A percentile compares a stretch with the other conserved stretches of the same genome.
phyloP scores from a whole-genome alignment of 1,284 basidiomycete genomes.

The Sutorius eximius region DNA sequence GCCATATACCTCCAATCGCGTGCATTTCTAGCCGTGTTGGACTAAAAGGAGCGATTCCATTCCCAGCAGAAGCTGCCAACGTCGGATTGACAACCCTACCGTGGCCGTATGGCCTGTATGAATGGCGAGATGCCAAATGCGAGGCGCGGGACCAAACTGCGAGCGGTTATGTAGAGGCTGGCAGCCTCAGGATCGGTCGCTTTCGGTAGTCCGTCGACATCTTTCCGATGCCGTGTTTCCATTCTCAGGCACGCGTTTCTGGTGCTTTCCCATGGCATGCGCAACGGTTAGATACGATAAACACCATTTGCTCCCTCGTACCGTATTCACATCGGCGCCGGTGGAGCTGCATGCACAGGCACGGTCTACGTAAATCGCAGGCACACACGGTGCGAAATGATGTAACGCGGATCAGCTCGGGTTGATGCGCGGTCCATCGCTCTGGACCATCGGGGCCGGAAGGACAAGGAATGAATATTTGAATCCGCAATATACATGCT shows the following conservation, averaged over 20 bases:
- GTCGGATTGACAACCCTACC: not conserved
- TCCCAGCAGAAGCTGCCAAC: not conserved
- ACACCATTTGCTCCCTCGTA: not conserved
- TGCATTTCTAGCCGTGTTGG: not conserved
- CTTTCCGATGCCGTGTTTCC: too few species aligned
- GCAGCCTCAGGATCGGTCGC: not conserved
- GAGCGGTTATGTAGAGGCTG: not conserved
- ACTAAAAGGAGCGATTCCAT: not conserved
- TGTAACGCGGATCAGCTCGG: not conserved
- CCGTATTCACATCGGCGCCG: not conserved
- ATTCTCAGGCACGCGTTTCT: too few species aligned
- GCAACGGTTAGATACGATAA: not conserved
- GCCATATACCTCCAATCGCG: not conserved
- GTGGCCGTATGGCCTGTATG: not conserved
- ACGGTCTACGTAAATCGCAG: not conserved
- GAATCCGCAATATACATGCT: not conserved
- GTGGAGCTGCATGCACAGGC: not conserved
- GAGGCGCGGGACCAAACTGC: not conserved
- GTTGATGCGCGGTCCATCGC: not conserved
- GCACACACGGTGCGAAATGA: not conserved
- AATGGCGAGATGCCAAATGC: not conserved
- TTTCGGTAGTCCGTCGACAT: too few species aligned
- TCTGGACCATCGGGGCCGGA: not conserved
- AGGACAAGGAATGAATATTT: not conserved
- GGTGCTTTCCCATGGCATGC: not conserved